Percentiles rank a stretch among this genome's conserved stretches.
phyloP scores from a whole-genome alignment of 2,329 filamentous ascomycete species.

The Ophiostoma populinum region DNA sequence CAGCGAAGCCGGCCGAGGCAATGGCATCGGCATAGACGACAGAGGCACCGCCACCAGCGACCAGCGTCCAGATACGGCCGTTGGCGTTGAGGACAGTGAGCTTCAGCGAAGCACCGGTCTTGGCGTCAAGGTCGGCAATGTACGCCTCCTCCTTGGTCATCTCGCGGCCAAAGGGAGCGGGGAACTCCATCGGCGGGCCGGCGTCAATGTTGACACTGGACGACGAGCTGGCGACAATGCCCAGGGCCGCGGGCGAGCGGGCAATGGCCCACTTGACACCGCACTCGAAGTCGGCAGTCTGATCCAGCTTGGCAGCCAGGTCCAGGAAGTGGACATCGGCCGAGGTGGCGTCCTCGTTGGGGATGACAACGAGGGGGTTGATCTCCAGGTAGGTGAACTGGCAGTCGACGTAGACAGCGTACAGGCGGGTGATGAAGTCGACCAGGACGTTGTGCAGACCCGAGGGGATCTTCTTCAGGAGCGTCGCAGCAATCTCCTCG shows the following conservation, averaged over 20 bases:
- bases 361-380: slow-evolving; percentile 96
- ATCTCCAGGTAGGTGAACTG: slow-evolving; percentile 99
- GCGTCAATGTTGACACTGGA: slow-evolving; percentile 74
- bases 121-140: slow-evolving; percentile 95
- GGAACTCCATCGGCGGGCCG: slow-evolving; percentile 96
- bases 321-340: slow-evolving; percentile 96
- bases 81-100: slow-evolving; percentile 84
- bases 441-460: slow-evolving; percentile 96
- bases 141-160: slow-evolving; percentile 98
- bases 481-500: slow-evolving; percentile 67
- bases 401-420: slow-evolving; percentile 98
- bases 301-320: slow-evolving; percentile 94
- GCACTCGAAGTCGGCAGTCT: slow-evolving; percentile 98
- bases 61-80: slow-evolving; percentile 93
- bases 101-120: slow-evolving; percentile 98
- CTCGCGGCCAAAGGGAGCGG: slow-evolving; percentile 95
- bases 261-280: slow-evolving; percentile 98
- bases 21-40: slow-evolving; percentile 99
- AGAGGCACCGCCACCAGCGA: slow-evolving; percentile 97
- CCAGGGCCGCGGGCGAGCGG: slow-evolving; percentile 74
- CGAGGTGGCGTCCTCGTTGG: slow-evolving; percentile 80
- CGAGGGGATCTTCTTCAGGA: slow-evolving; percentile 85
- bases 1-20: slow-evolving; percentile 84
- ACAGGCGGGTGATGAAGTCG: slow-evolving; percentile 96
- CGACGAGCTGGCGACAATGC: slow-evolving; percentile 49